These are phyloP conservation scores for Fusarium sambucinum DNA, from an alignment of 2,329 filamentous ascomycete genomes.

Conservation along the genomic window DNA sequence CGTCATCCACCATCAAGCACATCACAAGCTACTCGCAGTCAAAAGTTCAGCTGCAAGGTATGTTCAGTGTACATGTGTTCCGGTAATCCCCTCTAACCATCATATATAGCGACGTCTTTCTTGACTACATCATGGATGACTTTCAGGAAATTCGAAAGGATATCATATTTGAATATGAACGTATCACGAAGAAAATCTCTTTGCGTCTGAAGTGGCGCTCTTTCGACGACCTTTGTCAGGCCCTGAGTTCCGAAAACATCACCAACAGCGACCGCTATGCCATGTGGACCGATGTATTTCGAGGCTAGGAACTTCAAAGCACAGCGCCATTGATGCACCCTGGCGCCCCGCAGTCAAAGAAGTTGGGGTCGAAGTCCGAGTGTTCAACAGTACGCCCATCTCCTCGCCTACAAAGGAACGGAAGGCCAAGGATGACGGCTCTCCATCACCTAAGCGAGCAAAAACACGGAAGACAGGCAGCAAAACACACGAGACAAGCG, in stretches of 20 bases:
- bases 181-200: background rate
- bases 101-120: background rate
- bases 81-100: background rate
- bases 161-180: background rate
- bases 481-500: background rate
- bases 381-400: background rate
- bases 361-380: background rate
- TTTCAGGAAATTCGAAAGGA: background rate
- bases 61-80: background rate
- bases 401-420: background rate
- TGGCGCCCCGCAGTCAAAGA: background rate
- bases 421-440: background rate
- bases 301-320: background rate
- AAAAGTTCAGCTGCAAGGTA: background rate
- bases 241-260: background rate
- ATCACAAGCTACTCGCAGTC: too few species aligned
- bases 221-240: background rate
- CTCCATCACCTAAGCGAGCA: background rate
- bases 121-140: background rate
- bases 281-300: background rate
- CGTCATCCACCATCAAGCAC: too few species aligned
- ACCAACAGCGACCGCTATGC: background rate
- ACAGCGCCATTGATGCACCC: background rate
- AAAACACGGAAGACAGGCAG: background rate
- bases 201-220: background rate